A percentile compares a stretch with the other conserved stretches of the same genome.
Evolutionary conservation across 176 grass and related monocot species (phyloP).

Genomic region (Aegilops tauschii): DNA sequence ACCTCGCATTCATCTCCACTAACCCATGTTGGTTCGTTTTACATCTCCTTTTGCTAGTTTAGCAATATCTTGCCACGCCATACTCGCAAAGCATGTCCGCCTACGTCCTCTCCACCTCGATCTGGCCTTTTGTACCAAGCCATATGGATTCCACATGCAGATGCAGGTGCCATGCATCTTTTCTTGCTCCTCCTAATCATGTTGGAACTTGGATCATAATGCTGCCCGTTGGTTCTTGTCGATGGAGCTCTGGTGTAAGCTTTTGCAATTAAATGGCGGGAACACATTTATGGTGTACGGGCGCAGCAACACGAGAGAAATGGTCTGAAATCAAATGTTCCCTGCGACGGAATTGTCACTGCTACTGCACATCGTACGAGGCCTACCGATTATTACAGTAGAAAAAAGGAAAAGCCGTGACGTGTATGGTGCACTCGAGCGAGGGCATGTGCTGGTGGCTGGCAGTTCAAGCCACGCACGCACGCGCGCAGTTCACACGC

Average conservation of each 20-base stretch:
- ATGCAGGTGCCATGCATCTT: background rate
- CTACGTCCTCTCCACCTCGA: background rate
- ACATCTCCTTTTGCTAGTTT: slow-evolving; percentile 11
- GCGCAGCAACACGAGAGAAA: background rate
- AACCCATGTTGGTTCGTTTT: background rate
- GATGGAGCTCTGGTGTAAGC: background rate
- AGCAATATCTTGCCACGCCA: slow-evolving; percentile 32
- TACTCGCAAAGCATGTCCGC: background rate
- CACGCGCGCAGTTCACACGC: background rate
- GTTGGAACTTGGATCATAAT: too few relatives aligned
- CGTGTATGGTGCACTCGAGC: slow-evolving; percentile 3
- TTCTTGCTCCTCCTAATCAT: background rate
- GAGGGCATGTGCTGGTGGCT: slow-evolving; percentile 4
- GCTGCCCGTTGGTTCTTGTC: background rate
- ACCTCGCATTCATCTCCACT: slow-evolving; percentile 45
- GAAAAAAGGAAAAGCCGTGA: background rate
- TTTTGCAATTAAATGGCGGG: slow-evolving; percentile 9
- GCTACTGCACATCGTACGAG: background rate
- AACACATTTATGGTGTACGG: background rate
- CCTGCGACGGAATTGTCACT: background rate
- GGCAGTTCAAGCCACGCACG: background rate
- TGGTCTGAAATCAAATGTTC: background rate
- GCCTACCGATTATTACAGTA: background rate
- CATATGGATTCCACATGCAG: slow-evolving; percentile 33
- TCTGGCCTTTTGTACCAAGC: background rate